Evolutionary conservation across 208 protist genomes (phyloP).

Genomic region (Acanthamoeba castellanii): DNA sequence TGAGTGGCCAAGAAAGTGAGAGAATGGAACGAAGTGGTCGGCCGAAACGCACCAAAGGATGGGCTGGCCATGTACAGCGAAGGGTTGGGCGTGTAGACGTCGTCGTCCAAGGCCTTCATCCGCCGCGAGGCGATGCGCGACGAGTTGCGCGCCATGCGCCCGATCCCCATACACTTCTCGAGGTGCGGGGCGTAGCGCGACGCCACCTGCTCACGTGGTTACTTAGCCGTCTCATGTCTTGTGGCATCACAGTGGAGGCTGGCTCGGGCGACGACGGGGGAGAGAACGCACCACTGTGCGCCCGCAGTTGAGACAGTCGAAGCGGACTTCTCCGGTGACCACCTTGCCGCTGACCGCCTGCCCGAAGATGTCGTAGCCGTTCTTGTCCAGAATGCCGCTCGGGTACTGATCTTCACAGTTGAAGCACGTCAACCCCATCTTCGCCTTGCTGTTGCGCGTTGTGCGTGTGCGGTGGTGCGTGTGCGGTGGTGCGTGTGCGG

Average conservation of each 20-base stretch:
- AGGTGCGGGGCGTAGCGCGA: neutral
- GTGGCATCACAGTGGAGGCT: neutral
- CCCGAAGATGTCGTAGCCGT: conserved; percentile 17
- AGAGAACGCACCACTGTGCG: neutral
- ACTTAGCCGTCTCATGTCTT: neutral
- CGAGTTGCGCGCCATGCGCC: neutral
- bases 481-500: too few species aligned
- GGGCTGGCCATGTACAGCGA: conserved; percentile 3
- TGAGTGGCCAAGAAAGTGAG: neutral
- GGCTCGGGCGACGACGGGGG: too few species aligned
- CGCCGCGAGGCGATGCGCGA: neutral
- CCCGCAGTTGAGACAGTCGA: conserved; percentile 13
- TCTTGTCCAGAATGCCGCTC: neutral
- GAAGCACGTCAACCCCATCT: neutral
- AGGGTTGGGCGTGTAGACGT: neutral
- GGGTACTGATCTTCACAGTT: conserved; percentile 30
- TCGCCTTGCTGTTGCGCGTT: neutral
- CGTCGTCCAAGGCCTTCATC: neutral
- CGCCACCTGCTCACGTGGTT: neutral
- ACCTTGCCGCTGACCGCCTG: conserved; percentile 29
- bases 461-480: too few species aligned
- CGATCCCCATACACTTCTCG: conserved; percentile 20
- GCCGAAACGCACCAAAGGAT: neutral
- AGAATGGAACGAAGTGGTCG: neutral
- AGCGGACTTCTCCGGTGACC: neutral